Percentiles rank a stretch among this genome's conserved stretches.
Evolutionary conservation across 305 asterid genomes (phyloP).

Genomic region (Nicotiana rustica): DNA sequence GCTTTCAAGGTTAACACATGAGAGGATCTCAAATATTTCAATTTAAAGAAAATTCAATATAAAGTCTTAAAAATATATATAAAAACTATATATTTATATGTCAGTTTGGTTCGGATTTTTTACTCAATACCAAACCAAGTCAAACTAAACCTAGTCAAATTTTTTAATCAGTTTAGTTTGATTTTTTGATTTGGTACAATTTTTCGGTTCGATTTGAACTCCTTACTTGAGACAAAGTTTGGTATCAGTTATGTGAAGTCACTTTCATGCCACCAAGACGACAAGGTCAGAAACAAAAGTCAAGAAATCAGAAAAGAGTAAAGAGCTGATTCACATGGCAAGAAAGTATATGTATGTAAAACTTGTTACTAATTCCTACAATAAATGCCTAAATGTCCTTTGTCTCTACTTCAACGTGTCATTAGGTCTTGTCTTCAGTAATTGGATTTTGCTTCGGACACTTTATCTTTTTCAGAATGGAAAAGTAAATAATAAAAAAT

Average conservation of each 20-base stretch:
- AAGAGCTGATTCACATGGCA: neutral
- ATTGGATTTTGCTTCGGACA: neutral
- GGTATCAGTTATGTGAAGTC: constrained; percentile 8
- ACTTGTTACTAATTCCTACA: neutral
- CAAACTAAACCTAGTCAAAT: too few relatives aligned
- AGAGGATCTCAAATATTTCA: too few relatives aligned
- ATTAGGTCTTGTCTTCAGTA: neutral
- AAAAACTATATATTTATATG: too few relatives aligned
- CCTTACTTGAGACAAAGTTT: constrained; percentile 10
- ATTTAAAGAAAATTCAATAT: too few relatives aligned
- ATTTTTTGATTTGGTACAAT: too few relatives aligned
- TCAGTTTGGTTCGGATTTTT: too few relatives aligned
- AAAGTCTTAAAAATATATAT: too few relatives aligned
- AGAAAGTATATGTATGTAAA: neutral
- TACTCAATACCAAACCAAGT: too few relatives aligned
- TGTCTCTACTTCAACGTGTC: neutral
- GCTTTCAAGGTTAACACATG: too few relatives aligned
- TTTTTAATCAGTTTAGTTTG: too few relatives aligned
- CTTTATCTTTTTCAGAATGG: neutral
- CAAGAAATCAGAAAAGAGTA: neutral
- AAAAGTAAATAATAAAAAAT: too few relatives aligned
- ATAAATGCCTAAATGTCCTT: neutral
- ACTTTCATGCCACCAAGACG: constrained; percentile 15
- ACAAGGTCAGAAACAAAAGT: neutral
- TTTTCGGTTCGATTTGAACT: too few relatives aligned